Conservation (phyloP, 306 rosid species). For the Pyrus pyrifolia region DNA sequence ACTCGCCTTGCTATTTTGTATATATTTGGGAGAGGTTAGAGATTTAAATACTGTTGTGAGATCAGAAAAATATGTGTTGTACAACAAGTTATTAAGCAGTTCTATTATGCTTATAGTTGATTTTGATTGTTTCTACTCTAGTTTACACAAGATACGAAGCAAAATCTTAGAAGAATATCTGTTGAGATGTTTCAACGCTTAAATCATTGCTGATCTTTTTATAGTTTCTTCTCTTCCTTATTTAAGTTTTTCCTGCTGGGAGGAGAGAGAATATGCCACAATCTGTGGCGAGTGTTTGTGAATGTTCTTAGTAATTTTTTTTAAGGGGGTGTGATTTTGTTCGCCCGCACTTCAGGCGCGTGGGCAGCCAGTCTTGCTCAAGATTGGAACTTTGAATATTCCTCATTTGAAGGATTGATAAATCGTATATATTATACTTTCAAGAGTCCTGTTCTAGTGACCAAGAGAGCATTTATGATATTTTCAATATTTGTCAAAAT, state of each 20-base stretch:
- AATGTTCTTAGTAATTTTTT: not conserved
- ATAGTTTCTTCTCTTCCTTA: not conserved
- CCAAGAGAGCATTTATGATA: not conserved
- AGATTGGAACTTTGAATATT: not conserved
- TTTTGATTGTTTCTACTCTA: not conserved
- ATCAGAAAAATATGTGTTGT: not conserved
- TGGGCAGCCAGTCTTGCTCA: not conserved
- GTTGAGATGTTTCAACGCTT: not conserved
- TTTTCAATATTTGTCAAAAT: not conserved
- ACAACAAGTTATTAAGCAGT: not conserved
- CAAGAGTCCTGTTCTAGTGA: not conserved
- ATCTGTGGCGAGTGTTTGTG: not conserved
- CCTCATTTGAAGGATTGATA: not conserved
- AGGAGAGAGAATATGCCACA: not conserved
- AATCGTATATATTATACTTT: too few relatives aligned
- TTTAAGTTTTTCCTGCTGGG: constrained; percentile 1
- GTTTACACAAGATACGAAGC: not conserved
- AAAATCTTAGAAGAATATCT: not conserved
- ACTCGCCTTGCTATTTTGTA: not conserved
- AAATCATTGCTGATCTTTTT: not conserved
- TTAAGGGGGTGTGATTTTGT: not conserved
- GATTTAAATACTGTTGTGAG: not conserved
- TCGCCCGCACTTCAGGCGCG: not conserved
- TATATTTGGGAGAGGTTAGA: not conserved
- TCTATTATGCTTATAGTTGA: not conserved